Percentiles rank a stretch among this genome's conserved stretches.
Conservation (phyloP, 176 grass and related monocot species). For the Aegilops tauschii region DNA sequence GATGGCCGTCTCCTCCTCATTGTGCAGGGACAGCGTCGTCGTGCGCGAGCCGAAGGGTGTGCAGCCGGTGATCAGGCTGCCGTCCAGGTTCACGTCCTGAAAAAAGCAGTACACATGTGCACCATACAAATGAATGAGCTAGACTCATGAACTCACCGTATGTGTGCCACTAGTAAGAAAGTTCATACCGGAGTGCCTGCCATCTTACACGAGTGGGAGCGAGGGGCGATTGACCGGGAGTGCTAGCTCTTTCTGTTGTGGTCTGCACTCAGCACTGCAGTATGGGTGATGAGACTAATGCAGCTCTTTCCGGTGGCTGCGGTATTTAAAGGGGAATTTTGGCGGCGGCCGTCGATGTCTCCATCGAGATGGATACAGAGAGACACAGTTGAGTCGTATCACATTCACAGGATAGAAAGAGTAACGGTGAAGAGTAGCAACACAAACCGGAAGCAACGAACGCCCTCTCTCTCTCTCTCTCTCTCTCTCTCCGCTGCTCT, state of each 20-base stretch:
- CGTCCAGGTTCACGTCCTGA: conserved; percentile 37
- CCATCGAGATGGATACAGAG: neutral
- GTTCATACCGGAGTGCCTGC: too few species aligned
- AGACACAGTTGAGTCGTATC: neutral
- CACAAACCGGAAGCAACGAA: neutral
- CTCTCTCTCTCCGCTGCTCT: neutral
- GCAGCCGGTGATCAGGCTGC: neutral
- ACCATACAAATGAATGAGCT: too few species aligned
- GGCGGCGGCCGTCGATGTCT: too few species aligned
- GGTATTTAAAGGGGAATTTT: too few species aligned
- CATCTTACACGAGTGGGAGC: too few species aligned
- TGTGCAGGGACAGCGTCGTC: conserved; percentile 32
- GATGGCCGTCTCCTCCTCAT: neutral
- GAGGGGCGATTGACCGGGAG: too few species aligned
- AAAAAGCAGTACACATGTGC: neutral
- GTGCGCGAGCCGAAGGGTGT: conserved; percentile 30
- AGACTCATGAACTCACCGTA: too few species aligned
- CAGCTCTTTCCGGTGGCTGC: too few species aligned
- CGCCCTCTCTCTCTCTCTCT: neutral
- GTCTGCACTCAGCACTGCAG: too few species aligned
- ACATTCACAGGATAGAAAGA: neutral
- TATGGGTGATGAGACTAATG: too few species aligned
- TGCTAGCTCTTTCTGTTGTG: too few species aligned
- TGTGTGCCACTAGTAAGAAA: too few species aligned
- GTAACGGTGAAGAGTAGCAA: neutral